Evolutionary conservation across 164 flowering plant genomes (phyloP).

Genomic region (Aristolochia californica): DNA sequence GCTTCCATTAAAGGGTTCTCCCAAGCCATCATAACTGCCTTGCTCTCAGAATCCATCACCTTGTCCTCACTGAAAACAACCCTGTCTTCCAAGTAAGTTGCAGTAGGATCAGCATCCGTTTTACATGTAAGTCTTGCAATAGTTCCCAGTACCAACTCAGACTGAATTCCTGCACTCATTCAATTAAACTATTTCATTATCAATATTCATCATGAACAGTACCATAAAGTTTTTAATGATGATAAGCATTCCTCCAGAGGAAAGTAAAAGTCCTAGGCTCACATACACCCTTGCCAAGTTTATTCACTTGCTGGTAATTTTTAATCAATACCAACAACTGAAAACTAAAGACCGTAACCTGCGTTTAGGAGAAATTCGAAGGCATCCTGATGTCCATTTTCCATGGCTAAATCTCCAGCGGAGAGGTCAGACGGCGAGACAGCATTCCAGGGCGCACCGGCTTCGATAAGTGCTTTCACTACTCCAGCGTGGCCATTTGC

Average conservation of each 20-base stretch:
- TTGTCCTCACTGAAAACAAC: constrained; percentile 85
- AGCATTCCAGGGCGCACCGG: constrained; percentile 97
- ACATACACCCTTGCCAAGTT: no score
- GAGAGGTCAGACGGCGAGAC: constrained; percentile 68
- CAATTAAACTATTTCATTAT: no score
- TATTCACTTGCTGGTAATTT: no score
- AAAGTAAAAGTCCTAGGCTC: no score
- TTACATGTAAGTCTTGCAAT: constrained; percentile 51
- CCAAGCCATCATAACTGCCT: constrained; percentile 99
- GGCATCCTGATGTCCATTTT: constrained; percentile 69
- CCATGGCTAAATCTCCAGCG: constrained; percentile 96
- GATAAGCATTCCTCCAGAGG: no score
- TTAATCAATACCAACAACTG: no score
- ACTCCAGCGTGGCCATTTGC: constrained; percentile 48
- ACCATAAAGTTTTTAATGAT: no score
- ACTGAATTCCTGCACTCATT: constrained; percentile 52
- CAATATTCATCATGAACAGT: no score
- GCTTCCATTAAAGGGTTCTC: constrained; percentile 97
- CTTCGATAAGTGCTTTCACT: constrained; percentile 35
- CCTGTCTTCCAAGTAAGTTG: constrained; percentile 74
- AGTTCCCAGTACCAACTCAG: constrained; percentile 80
- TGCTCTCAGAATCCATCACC: constrained; percentile 67
- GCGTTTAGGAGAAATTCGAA: constrained; percentile 82
- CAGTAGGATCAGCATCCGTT: constrained; percentile 21
- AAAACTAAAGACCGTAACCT: constrained; percentile 23